Evolutionary conservation across 208 protist species (phyloP), one percentile per base, ranked within the genome.

Genomic region (Wallacemonas sp.): DNA sequence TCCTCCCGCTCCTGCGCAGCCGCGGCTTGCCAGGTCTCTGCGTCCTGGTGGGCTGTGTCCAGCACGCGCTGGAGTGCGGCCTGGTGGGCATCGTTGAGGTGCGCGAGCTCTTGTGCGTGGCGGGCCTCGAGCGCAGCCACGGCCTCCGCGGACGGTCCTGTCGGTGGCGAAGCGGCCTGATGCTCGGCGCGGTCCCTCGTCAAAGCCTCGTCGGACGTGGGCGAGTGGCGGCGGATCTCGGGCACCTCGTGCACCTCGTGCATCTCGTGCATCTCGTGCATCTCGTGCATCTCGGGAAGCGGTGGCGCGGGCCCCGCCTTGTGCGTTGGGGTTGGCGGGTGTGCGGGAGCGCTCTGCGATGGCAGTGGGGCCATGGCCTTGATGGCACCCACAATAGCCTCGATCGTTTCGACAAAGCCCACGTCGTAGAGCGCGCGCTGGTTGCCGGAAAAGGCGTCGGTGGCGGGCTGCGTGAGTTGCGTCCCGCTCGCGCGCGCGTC

Each of bases 401-500:
- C 45, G 50, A 80, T 65, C 44, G 49, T 14, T 3, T 48, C 32
- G 36, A 77, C 68, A 41, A 80, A 76, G 1, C 45, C 65, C 33
- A 46, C 36, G 36, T 50, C 22, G 44, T 64, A 49, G 20, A 49
- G 10, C 16, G n/a, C 44, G 44, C 44, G 44, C n/a, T 50, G 38
- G 39, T 76, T 72, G 14, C 73, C 54, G 22, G 68, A 61, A 29
- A 92, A 84, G 20, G 77, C 86, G 46, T 72, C 76, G 18, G 66
- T 65, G 31, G 77, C 72, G 31, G 89, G 90, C 25, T 87, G 72
- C 44, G 64, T 72, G 79, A 82, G 93, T 33, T 78, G 76, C 41
- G 76, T 61, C 16, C 70, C 88, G 61, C 80, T 84, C 18, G 76
- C 83, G 42, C 77, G 69, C 25, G 87, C 77, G 52, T 95, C 90